These are phyloP conservation scores for Chlamydomonas reinhardtii DNA, from an alignment of 163 green algal genomes.

Conservation along the genomic window DNA sequence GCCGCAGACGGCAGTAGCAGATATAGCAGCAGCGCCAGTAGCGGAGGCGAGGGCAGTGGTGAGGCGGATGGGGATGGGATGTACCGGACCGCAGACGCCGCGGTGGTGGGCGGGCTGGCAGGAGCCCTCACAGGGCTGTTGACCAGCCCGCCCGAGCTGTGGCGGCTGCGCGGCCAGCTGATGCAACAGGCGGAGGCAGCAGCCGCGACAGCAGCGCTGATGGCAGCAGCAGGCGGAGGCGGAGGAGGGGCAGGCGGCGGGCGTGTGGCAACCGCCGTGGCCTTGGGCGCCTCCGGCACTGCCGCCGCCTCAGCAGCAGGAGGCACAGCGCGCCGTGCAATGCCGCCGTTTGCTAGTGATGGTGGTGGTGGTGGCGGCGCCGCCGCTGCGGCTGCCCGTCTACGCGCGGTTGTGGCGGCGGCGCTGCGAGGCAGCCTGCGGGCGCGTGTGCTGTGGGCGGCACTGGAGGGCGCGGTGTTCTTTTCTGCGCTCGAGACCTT, in stretches of 20 bases:
- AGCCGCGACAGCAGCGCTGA: neutral
- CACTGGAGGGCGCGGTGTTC: constrained; percentile 31
- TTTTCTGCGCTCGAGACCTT: neutral
- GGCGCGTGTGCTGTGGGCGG: neutral
- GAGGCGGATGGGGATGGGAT: neutral
- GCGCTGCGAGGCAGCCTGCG: neutral
- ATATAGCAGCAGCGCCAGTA: neutral
- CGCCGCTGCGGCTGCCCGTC: neutral
- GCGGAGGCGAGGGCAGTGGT: neutral
- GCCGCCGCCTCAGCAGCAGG: too few relatives aligned
- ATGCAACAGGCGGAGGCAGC: neutral
- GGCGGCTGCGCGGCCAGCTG: neutral
- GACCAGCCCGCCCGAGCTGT: neutral
- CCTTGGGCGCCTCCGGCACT: too few relatives aligned
- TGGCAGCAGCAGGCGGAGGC: neutral
- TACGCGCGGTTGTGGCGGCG: neutral
- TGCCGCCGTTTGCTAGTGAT: too few relatives aligned
- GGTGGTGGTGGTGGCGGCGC: too few relatives aligned
- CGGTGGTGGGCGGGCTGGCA: neutral
- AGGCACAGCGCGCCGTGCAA: neutral
- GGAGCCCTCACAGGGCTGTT: neutral
- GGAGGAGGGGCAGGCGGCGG: neutral
- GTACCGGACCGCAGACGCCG: neutral
- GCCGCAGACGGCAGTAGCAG: neutral
- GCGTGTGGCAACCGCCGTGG: too few relatives aligned